phyloP scores from a whole-genome alignment of 164 flowering plant species.

The Vitis rotundifolia region DNA sequence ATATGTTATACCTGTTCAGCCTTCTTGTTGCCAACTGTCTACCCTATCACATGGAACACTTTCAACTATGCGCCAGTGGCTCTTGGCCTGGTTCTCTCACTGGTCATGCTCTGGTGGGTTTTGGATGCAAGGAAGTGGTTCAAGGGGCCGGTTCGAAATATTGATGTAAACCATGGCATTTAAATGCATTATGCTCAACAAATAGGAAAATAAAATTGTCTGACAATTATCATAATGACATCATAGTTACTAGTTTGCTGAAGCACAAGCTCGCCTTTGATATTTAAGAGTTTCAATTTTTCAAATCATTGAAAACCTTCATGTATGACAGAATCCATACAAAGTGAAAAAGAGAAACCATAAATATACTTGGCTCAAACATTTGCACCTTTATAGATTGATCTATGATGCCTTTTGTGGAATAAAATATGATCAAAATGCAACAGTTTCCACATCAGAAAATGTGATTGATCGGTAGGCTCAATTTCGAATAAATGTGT shows the following conservation, averaged over 20 bases:
- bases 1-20: slow-evolving; percentile 30
- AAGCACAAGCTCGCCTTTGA: too few species aligned
- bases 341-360: too few species aligned
- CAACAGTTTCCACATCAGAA: not conserved
- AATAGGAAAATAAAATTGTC: not conserved
- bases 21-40: slow-evolving; percentile 28
- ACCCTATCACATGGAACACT: slow-evolving; percentile 26
- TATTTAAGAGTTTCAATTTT: too few species aligned
- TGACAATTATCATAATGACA: not conserved
- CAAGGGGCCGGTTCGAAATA: slow-evolving; percentile 62
- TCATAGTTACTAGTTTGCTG: too few species aligned
- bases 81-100: slow-evolving; percentile 15
- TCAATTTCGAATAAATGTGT: not conserved
- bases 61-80: slow-evolving; percentile 40
- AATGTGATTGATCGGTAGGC: not conserved
- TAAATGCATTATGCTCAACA: not conserved
- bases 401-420: not conserved
- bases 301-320: not conserved
- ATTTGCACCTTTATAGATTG: not conserved
- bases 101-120: slow-evolving; percentile 55
- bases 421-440: not conserved
- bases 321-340: too few species aligned
- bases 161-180: slow-evolving; percentile 33
- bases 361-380: too few species aligned
- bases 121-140: slow-evolving; percentile 71